Percentiles rank a stretch among this genome's conserved stretches.
Evolutionary conservation across 2,329 filamentous ascomycete genomes (phyloP).

Genomic region (Aureobasidium sp.): DNA sequence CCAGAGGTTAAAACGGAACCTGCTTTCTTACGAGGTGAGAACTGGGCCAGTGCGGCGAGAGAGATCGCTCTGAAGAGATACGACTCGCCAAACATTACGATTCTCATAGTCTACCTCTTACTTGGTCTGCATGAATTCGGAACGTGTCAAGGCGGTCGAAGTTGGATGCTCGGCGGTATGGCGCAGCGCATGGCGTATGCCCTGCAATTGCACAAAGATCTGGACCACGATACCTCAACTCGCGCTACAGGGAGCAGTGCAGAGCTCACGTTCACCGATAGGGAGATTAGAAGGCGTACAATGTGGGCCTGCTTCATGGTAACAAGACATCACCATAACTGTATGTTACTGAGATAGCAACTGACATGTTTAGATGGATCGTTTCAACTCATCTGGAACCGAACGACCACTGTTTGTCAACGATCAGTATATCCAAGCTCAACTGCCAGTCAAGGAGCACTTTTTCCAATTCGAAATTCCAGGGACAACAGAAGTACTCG

Average conservation of each 20-base stretch:
- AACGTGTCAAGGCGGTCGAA: constrained; percentile 89
- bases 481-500: constrained; percentile 74
- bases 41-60: constrained; percentile 82
- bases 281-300: constrained; percentile 82
- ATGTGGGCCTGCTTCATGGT: constrained; percentile 94
- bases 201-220: constrained; percentile 83
- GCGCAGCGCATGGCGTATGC: constrained; percentile 97
- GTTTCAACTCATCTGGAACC: constrained; percentile 92
- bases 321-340: background rate
- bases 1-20: constrained; percentile 69
- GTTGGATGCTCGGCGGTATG: constrained; percentile 92
- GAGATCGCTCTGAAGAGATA: constrained; percentile 82
- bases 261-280: constrained; percentile 72
- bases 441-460: constrained; percentile 82
- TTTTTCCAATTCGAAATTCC: constrained; percentile 88
- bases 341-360: background rate
- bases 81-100: constrained; percentile 93
- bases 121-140: constrained; percentile 92
- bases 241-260: constrained; percentile 21
- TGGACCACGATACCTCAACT: constrained; percentile 57
- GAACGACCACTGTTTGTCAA: constrained; percentile 87
- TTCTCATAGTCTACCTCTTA: constrained; percentile 81
- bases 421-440: constrained; percentile 82
- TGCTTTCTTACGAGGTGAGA: constrained; percentile 80
- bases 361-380: constrained; percentile 58